Conservation (phyloP, 2,329 filamentous ascomycete genomes). For the Fusarium pseudonygamai region DNA sequence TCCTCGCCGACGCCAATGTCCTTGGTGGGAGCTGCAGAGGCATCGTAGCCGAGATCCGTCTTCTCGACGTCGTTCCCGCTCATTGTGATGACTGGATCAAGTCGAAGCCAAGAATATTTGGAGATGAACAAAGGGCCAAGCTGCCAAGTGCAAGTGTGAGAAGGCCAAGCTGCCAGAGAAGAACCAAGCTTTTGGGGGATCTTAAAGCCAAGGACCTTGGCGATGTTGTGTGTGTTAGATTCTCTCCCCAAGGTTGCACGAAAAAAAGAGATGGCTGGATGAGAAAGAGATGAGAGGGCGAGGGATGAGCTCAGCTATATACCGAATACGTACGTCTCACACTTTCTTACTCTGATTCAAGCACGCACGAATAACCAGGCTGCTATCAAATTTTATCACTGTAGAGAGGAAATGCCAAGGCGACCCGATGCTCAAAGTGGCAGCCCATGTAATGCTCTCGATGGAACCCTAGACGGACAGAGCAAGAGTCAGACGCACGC, state of each 20-base stretch:
- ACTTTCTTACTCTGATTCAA: background rate
- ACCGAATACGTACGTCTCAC: background rate
- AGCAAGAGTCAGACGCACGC: background rate
- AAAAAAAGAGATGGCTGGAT: background rate
- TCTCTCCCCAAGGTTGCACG: conserved; percentile 12
- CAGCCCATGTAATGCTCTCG: conserved; percentile 14
- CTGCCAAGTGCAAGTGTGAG: conserved; percentile 7
- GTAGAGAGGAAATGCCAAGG: conserved; percentile 20
- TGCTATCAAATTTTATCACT: background rate
- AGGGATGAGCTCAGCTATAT: conserved; percentile 20
- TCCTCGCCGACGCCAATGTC: conserved; percentile 33
- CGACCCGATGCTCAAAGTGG: conserved; percentile 35
- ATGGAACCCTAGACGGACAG: conserved; percentile 28
- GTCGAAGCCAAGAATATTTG: background rate
- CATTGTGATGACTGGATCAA: background rate
- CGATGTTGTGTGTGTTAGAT: background rate
- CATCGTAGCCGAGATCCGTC: conserved; percentile 38
- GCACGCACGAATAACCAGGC: background rate
- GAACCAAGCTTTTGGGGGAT: conserved; percentile 19
- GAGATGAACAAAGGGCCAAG: conserved; percentile 3
- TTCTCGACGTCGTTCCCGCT: conserved; percentile 40
- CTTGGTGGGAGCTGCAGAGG: conserved; percentile 11
- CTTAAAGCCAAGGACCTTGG: conserved; percentile 12
- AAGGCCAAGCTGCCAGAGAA: conserved; percentile 10
- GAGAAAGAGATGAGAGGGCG: background rate